These are phyloP conservation scores for Dovyalis caffra DNA, from an alignment of 345 rosid species.

Conservation along the genomic window DNA sequence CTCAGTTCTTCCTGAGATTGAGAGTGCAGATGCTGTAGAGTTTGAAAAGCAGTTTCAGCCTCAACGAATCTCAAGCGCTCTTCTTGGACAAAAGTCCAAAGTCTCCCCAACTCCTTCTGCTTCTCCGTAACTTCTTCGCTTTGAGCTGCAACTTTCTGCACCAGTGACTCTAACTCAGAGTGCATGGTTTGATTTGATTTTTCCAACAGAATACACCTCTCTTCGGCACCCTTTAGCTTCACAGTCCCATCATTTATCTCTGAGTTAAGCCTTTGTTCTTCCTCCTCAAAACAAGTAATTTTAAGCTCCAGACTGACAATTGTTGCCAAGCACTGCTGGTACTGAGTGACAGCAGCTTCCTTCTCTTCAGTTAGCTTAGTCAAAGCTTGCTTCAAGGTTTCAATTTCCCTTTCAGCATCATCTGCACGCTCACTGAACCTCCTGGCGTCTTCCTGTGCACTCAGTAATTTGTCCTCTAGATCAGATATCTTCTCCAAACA, in stretches of 20 bases:
- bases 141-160: constrained; percentile 62
- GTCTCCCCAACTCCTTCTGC: constrained; percentile 79
- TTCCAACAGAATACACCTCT: constrained; percentile 71
- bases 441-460: constrained; percentile 58
- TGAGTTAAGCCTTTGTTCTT: constrained; percentile 61
- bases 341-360: constrained; percentile 60
- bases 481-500: constrained; percentile 57
- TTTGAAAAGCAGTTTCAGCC: constrained; percentile 99
- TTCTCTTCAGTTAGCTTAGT: constrained; percentile 61
- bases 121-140: constrained; percentile 76
- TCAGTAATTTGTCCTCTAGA: constrained; percentile 56
- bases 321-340: constrained; percentile 72
- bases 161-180: constrained; percentile 58
- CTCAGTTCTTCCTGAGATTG: constrained; percentile 94
- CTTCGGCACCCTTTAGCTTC: constrained; percentile 80
- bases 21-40: constrained; percentile 89
- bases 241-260: constrained; percentile 63
- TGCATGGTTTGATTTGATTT: constrained; percentile 69
- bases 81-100: constrained; percentile 86
- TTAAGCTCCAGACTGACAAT: constrained; percentile 66
- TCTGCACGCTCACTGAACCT: constrained; percentile 50
- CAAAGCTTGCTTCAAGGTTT: constrained; percentile 56
- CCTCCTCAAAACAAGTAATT: constrained; percentile 58
- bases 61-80: constrained; percentile 81
- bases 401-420: constrained; percentile 69